Percentiles rank a stretch among this genome's conserved stretches.
These are phyloP conservation scores for Blastosporella zonata DNA, from an alignment of 1,284 basidiomycete species.

Conservation along the genomic window DNA sequence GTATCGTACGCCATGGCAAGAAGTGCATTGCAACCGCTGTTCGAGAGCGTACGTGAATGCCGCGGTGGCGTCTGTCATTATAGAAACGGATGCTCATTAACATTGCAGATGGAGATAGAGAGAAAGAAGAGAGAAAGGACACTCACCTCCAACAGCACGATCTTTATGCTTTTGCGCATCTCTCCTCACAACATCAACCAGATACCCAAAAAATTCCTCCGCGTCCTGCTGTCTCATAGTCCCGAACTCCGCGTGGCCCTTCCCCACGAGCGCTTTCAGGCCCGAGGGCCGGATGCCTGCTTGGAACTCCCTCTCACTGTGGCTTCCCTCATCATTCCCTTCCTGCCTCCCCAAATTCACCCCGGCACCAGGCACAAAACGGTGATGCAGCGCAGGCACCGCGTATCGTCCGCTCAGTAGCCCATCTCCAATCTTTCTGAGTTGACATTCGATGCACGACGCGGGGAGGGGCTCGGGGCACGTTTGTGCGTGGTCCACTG, in stretches of 20 bases:
- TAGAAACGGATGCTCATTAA: conserved; percentile 20
- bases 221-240: conserved; percentile 98
- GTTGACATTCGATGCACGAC: conserved; percentile 91
- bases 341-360: neutral
- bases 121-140: neutral
- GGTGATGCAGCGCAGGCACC: conserved; percentile 41
- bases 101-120: neutral
- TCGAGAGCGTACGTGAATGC: conserved; percentile 83
- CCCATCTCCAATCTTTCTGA: conserved; percentile 91
- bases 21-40: conserved; percentile 80
- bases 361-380: neutral
- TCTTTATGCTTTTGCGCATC: conserved; percentile 56
- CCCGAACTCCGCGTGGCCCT: conserved; percentile 91
- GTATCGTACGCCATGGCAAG: conserved; percentile 89
- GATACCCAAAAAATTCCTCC: conserved; percentile 90
- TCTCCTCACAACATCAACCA: conserved; percentile 70
- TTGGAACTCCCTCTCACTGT: conserved; percentile 55
- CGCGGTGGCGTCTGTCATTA: conserved; percentile 69
- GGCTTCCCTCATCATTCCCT: no score
- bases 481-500: conserved; percentile 52
- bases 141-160: conserved; percentile 30
- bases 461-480: conserved; percentile 77
- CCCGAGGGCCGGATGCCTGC: conserved; percentile 80
- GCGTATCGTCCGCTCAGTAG: conserved; percentile 92
- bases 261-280: conserved; percentile 90